Base-by-base conservation (phyloP, 192 early-diverging fungal genomes). In the Backusella westeae region DNA sequence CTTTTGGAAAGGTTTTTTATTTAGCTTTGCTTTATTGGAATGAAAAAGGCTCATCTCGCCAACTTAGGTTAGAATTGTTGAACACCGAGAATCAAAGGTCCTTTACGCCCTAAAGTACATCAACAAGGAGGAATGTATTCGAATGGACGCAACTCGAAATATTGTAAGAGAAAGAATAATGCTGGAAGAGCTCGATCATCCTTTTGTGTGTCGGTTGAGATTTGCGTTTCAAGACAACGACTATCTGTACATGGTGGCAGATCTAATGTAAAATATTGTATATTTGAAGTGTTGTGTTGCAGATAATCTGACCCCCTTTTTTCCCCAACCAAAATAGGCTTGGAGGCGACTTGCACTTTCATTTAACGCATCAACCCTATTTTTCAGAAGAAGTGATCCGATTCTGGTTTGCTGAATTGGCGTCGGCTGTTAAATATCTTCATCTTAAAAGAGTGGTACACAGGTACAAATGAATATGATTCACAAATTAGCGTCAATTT, bases 171-270 rank as follows among this genome's bases (percentile, higher is more conserved):
- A 96, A 83, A 81, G 95, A 2, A 78, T 83, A 21, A 83, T 91
- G 67, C 81, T 96, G 34, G 95, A 96, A 79, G 88, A 94, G 49
- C 82, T 96, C 26, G 88, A 94, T 70, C 89, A 90, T 76, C 83
- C 88, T 6, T 83, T 89, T 49, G 82, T 91, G 19, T 90, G 89
- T 71, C 95, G 95, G 76, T 81, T 96, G 82, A 87, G 92, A 21
- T 96, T 92, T 86, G 94, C 94, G 4, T 96, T 96, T 78, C 95
- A 96, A 77, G 95, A 96, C 80, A 92, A 94, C 67, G 89, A 93
- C 39, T 93, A 94, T 66, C 82, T 96, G 83, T 96, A 94, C 74
- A 95, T 96, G 93, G 91, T 95, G 10, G 85, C 96, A 70, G 95
- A 96, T 79, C 82, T 96, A 46, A 96, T 95, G 94, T 88, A 88